Conservation (phyloP, 2,329 filamentous ascomycete genomes). For the Ceratocystis cubensis region DNA sequence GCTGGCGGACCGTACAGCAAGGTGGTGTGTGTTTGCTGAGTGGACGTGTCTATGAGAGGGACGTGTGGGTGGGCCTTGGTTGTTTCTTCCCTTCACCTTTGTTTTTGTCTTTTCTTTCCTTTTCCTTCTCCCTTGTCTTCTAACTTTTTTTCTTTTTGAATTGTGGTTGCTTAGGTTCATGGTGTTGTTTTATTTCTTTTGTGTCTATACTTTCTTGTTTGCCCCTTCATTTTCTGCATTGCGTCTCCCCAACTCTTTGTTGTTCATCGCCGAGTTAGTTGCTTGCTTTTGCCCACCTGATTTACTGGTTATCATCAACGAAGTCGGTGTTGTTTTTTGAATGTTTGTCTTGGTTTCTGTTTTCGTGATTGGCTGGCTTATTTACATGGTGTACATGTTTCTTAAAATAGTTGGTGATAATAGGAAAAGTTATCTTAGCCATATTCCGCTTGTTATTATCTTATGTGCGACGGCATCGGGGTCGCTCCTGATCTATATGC, state of each 20-base stretch:
- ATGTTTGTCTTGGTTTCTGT: not conserved
- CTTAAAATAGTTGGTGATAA: too few species aligned
- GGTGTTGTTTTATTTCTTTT: constrained; percentile 5
- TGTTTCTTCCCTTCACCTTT: not conserved
- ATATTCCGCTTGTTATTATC: too few species aligned
- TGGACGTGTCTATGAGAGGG: constrained; percentile 47
- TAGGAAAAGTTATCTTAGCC: too few species aligned
- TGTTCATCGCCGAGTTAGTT: not conserved
- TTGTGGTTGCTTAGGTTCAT: not conserved
- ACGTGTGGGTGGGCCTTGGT: not conserved
- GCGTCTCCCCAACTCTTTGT: not conserved
- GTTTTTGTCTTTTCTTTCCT: not conserved
- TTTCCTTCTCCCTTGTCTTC: not conserved
- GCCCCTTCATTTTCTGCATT: not conserved
- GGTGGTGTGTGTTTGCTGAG: constrained; percentile 89
- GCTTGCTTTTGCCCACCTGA: not conserved
- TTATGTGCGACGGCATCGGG: too few species aligned
- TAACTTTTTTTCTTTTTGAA: not conserved
- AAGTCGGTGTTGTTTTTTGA: not conserved
- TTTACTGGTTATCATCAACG: not conserved
- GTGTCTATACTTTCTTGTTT: not conserved
- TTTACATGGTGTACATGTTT: not conserved
- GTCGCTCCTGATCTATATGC: too few species aligned
- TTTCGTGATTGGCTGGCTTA: not conserved
- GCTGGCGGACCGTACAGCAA: constrained; percentile 66